These are phyloP conservation scores for Casuarina glauca DNA, from an alignment of 306 rosid species.

Conservation along the genomic window DNA sequence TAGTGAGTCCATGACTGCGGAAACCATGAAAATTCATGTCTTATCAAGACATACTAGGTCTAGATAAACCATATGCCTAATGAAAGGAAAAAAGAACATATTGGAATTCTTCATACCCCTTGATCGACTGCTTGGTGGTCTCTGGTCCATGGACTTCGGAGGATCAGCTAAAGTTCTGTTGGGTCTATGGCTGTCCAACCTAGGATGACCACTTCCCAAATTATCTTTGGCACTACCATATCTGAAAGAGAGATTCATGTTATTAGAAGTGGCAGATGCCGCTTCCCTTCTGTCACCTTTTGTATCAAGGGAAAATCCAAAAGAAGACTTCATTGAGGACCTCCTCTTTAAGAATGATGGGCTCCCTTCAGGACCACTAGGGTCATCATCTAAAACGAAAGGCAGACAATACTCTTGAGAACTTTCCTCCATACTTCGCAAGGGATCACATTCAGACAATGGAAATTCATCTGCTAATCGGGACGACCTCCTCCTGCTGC, in stretches of 20 bases:
- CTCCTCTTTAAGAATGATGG: constrained; percentile 59
- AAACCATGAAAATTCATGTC: constrained; percentile 31
- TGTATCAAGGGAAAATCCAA: constrained; percentile 70
- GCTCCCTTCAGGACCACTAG: constrained; percentile 80
- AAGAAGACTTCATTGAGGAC: constrained; percentile 69
- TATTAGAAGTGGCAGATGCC: constrained; percentile 38
- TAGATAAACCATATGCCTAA: constrained; percentile 24
- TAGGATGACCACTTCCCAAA: constrained; percentile 43
- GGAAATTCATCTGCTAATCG: constrained; percentile 55
- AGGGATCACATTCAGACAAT: constrained; percentile 45
- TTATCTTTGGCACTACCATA: constrained; percentile 41
- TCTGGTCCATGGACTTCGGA: constrained; percentile 42
- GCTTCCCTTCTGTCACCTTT: constrained; percentile 54
- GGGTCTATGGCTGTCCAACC: constrained; percentile 51
- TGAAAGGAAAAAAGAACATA: constrained; percentile 12
- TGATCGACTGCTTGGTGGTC: constrained; percentile 41
- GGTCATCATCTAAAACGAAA: constrained; percentile 79
- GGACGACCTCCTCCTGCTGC: constrained; percentile 58
- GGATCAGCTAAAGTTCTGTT: constrained; percentile 48
- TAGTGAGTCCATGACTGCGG: constrained; percentile 66
- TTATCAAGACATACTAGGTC: constrained; percentile 22
- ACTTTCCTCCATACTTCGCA: constrained; percentile 56
- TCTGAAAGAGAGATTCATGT: constrained; percentile 42
- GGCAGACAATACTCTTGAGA: constrained; percentile 89
- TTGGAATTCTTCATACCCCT: constrained; percentile 49